These are phyloP conservation scores for Kodamaea kakaduensis DNA, from an alignment of 805 yeast genomes.

Conservation along the genomic window DNA sequence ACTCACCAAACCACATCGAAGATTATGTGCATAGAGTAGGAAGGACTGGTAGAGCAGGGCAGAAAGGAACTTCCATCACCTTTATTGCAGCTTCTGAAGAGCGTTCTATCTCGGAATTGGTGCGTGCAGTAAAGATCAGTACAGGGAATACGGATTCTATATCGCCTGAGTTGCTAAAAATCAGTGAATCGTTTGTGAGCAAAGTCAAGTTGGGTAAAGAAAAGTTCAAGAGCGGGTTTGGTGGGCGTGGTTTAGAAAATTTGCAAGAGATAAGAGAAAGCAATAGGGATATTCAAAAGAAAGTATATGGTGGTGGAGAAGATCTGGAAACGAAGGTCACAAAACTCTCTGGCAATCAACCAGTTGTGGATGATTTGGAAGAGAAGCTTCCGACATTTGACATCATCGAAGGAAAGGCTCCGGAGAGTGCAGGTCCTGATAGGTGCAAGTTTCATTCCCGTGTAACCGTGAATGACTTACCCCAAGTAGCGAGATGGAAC, in stretches of 20 bases:
- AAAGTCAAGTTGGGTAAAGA: slow-evolving; percentile 66
- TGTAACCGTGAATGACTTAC: slow-evolving; percentile 77
- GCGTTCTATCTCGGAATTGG: slow-evolving; percentile 62
- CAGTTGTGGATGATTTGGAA: slow-evolving; percentile 8
- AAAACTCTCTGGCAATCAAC: background rate
- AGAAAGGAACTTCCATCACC: slow-evolving; percentile 58
- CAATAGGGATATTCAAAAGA: slow-evolving; percentile 47
- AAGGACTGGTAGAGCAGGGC: slow-evolving; percentile 91
- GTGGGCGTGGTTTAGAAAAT: slow-evolving; percentile 86
- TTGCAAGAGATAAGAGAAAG: slow-evolving; percentile 59
- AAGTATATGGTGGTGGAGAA: slow-evolving; percentile 40
- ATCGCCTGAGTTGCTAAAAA: slow-evolving; percentile 44
- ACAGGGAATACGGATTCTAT: slow-evolving; percentile 42
- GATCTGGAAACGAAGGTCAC: too few relatives aligned
- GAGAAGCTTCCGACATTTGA: slow-evolving; percentile 40
- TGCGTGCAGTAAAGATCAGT: slow-evolving; percentile 61
- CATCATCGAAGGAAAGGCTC: slow-evolving; percentile 49
- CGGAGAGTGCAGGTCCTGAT: slow-evolving; percentile 56
- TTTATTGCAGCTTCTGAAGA: slow-evolving; percentile 62
- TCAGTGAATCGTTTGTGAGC: slow-evolving; percentile 53
- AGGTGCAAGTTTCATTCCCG: slow-evolving; percentile 57
- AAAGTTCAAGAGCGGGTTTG: slow-evolving; percentile 73
- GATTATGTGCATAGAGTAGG: slow-evolving; percentile 97
- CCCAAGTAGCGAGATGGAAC: slow-evolving; percentile 75
- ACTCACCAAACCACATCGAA: slow-evolving; percentile 83